These are phyloP conservation scores for Fusarium solani-melongenae DNA, from an alignment of 2,329 filamentous ascomycete species.

Conservation along the genomic window DNA sequence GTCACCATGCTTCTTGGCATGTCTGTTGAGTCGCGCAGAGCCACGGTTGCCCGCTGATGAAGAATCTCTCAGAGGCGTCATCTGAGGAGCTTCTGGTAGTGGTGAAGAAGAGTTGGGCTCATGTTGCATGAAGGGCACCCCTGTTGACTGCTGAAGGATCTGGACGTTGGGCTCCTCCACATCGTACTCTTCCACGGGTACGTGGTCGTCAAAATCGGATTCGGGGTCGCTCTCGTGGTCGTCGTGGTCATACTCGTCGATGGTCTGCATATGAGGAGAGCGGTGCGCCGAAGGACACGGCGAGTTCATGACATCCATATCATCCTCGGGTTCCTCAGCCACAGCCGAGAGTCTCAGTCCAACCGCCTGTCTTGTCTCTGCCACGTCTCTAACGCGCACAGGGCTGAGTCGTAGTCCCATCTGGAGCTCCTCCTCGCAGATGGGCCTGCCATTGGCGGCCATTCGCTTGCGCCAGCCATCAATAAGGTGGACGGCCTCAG, in stretches of 20 bases:
- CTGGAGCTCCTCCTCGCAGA: conserved; percentile 75
- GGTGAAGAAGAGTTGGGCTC: conserved; percentile 57
- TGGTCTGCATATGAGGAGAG: conserved; percentile 25
- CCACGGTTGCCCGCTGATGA: conserved; percentile 62
- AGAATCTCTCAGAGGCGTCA: conserved; percentile 65
- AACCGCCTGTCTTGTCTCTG: conserved; percentile 55
- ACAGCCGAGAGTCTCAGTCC: conserved; percentile 57
- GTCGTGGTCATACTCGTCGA: conserved; percentile 32
- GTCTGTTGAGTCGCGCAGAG: conserved; percentile 37
- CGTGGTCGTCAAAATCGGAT: conserved; percentile 58
- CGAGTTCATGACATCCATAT: conserved; percentile 36
- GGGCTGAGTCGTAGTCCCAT: conserved; percentile 75
- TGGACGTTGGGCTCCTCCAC: conserved; percentile 57
- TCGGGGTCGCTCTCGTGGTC: conserved; percentile 51
- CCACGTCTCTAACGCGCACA: conserved; percentile 64
- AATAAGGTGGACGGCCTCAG: conserved; percentile 89
- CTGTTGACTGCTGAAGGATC: conserved; percentile 57
- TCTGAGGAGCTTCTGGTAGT: conserved; percentile 58
- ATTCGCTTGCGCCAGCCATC: conserved; percentile 91
- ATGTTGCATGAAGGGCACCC: conserved; percentile 38
- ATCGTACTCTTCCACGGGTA: conserved; percentile 56
- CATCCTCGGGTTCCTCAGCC: conserved; percentile 58
- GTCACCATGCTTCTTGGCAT: conserved; percentile 51
- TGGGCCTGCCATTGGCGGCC: conserved; percentile 74
- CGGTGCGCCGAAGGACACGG: conserved; percentile 42